phyloP scores from a whole-genome alignment of 805 yeast species.

The Komagataella phaffii region DNA sequence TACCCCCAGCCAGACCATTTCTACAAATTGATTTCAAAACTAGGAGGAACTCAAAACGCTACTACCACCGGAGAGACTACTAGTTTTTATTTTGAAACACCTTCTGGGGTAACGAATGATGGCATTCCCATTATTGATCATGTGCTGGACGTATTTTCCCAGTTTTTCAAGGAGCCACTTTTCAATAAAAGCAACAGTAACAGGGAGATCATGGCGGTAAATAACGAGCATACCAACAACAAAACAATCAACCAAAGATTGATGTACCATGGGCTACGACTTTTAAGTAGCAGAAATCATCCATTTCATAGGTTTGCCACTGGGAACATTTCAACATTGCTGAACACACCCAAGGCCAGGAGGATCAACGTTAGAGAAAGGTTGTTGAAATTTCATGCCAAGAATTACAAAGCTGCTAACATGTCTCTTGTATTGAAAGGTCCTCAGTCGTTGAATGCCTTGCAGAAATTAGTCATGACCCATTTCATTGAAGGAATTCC shows the following conservation, averaged over 20 bases:
- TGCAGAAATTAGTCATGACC: constrained; percentile 35
- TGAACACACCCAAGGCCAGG: constrained; percentile 17
- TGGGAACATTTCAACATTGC: constrained; percentile 43
- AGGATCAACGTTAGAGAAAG: constrained; percentile 21
- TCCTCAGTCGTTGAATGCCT: constrained; percentile 46
- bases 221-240: constrained; percentile 56
- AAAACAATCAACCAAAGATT: constrained; percentile 27
- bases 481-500: constrained; percentile 24
- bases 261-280: constrained; percentile 43
- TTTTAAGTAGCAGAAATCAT: constrained; percentile 31
- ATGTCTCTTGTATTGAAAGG: constrained; percentile 52
- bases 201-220: constrained; percentile 45
- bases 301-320: constrained; percentile 54
- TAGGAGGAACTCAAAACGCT: constrained; percentile 55
- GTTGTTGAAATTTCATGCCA: constrained; percentile 24
- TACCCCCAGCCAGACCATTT: constrained; percentile 35
- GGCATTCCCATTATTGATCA: constrained; percentile 25
- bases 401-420: constrained; percentile 29
- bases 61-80: constrained; percentile 59
- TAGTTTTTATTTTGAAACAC: constrained; percentile 48
- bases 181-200: constrained; percentile 28
- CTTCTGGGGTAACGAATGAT: constrained; percentile 20
- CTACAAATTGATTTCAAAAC: constrained; percentile 25
- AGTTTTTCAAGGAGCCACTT: constrained; percentile 35
- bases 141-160: constrained; percentile 34